Percentiles rank a stretch among this genome's conserved stretches.
These are phyloP conservation scores for Artemisia argyi DNA, from an alignment of 129 eudicot genomes.

Conservation along the genomic window DNA sequence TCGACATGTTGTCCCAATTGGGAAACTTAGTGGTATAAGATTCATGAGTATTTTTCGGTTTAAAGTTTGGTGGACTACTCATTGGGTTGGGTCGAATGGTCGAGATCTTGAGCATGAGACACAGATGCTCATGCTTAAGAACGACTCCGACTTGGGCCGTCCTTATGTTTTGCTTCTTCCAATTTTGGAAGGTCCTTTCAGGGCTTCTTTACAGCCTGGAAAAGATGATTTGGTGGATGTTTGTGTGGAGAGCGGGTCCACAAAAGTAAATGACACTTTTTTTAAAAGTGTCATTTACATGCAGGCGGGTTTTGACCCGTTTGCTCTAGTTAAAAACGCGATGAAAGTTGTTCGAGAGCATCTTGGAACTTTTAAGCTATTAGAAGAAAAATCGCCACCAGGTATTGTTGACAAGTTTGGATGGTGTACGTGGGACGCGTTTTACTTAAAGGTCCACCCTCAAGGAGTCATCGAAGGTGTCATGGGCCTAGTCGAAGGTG, in stretches of 20 bases:
- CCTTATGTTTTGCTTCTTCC: conserved; percentile 80
- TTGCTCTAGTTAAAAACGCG: conserved; percentile 53
- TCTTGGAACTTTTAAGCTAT: conserved; percentile 71
- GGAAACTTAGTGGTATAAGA: conserved; percentile 55
- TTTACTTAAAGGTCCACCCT: conserved; percentile 81
- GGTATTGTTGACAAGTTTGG: conserved; percentile 92
- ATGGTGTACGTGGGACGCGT: conserved; percentile 99
- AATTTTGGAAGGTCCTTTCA: conserved; percentile 65
- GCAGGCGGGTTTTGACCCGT: conserved; percentile 66
- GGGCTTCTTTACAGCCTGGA: conserved; percentile 81
- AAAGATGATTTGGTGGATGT: conserved; percentile 43
- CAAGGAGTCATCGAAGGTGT: conserved; percentile 85
- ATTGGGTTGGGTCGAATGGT: conserved; percentile 78
- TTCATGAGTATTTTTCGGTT: conserved; percentile 89
- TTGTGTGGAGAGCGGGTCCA: conserved; percentile 85
- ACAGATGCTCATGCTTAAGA: conserved; percentile 65
- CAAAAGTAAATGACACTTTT: conserved; percentile 43
- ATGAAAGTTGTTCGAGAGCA: conserved; percentile 56
- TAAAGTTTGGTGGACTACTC: conserved; percentile 97
- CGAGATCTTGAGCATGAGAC: conserved; percentile 77
- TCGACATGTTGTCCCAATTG: conserved; percentile 66
- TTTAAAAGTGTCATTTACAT: conserved; percentile 60
- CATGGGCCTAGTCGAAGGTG: conserved; percentile 70
- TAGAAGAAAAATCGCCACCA: conserved; percentile 83
- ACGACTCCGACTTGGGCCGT: conserved; percentile 37